Conservation (phyloP, 1,284 basidiomycete genomes). For the Apiotrichum veenhuisii region DNA sequence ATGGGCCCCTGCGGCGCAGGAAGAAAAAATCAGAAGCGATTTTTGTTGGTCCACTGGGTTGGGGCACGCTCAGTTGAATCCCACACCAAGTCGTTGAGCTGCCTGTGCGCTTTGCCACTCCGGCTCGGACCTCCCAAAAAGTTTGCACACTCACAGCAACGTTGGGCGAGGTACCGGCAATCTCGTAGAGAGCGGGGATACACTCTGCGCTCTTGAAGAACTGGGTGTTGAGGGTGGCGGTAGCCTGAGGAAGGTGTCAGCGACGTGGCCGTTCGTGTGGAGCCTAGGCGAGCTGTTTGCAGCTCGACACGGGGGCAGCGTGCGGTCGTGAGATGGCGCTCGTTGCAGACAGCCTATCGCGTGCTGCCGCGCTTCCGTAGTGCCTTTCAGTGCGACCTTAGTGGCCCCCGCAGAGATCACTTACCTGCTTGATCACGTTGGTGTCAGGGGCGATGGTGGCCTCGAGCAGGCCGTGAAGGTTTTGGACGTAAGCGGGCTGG, state of each 20-base stretch:
- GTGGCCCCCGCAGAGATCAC: slow-evolving; percentile 39
- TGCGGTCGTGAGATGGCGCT: no score
- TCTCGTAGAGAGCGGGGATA: slow-evolving; percentile 85
- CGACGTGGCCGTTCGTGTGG: neutral
- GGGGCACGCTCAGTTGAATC: neutral
- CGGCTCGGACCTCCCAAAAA: neutral
- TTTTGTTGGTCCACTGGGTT: no score
- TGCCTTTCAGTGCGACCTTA: neutral
- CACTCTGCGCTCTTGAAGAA: slow-evolving; percentile 88
- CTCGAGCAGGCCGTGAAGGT: slow-evolving; percentile 75
- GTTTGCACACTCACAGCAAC: slow-evolving; percentile 13
- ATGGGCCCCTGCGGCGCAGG: neutral
- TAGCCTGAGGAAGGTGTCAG: slow-evolving; percentile 61
- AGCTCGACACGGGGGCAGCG: slow-evolving; percentile 10
- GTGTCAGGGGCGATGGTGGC: slow-evolving; percentile 85
- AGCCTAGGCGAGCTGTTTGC: slow-evolving; percentile 9
- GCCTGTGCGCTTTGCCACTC: neutral
- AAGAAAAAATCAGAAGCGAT: no score
- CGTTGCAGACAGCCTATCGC: neutral
- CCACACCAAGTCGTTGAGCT: neutral
- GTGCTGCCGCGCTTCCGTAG: neutral
- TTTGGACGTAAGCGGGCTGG: slow-evolving; percentile 53
- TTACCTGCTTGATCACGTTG: slow-evolving; percentile 75
- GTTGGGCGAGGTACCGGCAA: slow-evolving; percentile 80
- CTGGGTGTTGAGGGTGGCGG: slow-evolving; percentile 80